Base-by-base conservation (phyloP, 2,329 filamentous ascomycete genomes). In the Trichothecium roseum region DNA sequence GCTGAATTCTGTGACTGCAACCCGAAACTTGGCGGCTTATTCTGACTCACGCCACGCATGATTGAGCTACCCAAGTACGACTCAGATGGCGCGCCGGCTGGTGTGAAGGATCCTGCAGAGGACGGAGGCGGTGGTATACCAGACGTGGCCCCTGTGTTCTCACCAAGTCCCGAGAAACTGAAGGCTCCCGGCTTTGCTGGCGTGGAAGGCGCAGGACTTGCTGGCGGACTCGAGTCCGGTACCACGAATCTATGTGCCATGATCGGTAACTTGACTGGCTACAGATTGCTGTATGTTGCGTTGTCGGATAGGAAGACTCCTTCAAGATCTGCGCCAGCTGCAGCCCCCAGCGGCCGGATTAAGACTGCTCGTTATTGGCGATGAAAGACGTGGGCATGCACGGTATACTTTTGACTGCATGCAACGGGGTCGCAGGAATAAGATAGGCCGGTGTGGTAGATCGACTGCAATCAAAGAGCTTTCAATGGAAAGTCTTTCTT, bases 51-150 rank as follows among this genome's bases (percentile, higher is more conserved):
- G 30, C 55, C 62, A 32, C 60, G 62, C 55, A 69, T 57, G 36
- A 73, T 62, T 27, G 71, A 74, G 53, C 69, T 73, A 37, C 69
- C 66, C 27, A 75, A 53, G 45, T 63, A 74, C 10, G 68, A 68
- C 20, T 63, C 67, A 16, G 72, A 69, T 1, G 72, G 72, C 13
- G 70, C 69, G 37, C 73, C 73, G 13, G 63, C 60, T 2, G 72
- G 70, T 2, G 71, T 74, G 53, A 74, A 74, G 30, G 69, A 72
- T 4, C 64, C 63, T 8, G 63, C 61, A 7, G 69, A 68, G 18
- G 71, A 69, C 1, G 64, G 65, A 8, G 69, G 68, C 18, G 64
- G 63, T 0, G 64, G 63, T 0, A 63, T 70, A 14, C 63, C 64
- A 5, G 72, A 70, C 2, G 71, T 74, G 3, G 68, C 73, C 27